phyloP scores from a whole-genome alignment of 306 rosid species.

The Sechiopsis laciniata region DNA sequence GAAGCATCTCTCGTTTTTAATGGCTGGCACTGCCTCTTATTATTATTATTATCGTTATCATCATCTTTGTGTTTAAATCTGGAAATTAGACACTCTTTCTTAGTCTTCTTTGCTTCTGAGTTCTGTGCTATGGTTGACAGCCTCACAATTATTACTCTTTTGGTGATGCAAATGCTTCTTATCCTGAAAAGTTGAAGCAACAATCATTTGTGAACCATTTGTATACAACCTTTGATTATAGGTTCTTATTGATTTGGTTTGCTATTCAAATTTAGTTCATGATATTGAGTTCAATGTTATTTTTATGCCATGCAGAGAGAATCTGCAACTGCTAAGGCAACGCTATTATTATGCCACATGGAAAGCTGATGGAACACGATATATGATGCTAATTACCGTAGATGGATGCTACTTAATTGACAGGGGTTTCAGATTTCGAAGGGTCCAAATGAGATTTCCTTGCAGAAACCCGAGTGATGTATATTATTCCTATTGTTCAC shows the following conservation, averaged over 20 bases:
- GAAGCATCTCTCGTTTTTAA: background rate
- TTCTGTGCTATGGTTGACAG: background rate
- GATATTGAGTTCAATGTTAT: constrained; percentile 19
- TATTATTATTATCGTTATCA: no score
- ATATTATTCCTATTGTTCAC: constrained; percentile 26
- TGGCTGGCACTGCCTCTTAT: background rate
- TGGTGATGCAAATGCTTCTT: background rate
- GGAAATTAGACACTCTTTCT: background rate
- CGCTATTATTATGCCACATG: constrained; percentile 97
- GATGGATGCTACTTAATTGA: constrained; percentile 94
- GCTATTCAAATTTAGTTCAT: constrained; percentile 1
- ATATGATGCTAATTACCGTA: constrained; percentile 85
- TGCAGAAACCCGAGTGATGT: constrained; percentile 72
- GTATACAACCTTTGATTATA: background rate
- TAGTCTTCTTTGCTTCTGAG: background rate
- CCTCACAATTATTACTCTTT: background rate
- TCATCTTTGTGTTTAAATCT: background rate
- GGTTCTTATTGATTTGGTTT: background rate
- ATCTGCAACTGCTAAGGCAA: constrained; percentile 78
- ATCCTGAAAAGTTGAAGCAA: background rate
- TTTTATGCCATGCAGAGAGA: constrained; percentile 58
- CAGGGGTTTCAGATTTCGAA: constrained; percentile 74
- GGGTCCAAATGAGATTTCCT: constrained; percentile 98
- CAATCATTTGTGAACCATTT: background rate
- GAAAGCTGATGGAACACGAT: constrained; percentile 99